A percentile compares a stretch with the other conserved stretches of the same genome.
These are phyloP conservation scores for Amaranthus cruentus DNA, from an alignment of 148 eudicot species.

Conservation along the genomic window DNA sequence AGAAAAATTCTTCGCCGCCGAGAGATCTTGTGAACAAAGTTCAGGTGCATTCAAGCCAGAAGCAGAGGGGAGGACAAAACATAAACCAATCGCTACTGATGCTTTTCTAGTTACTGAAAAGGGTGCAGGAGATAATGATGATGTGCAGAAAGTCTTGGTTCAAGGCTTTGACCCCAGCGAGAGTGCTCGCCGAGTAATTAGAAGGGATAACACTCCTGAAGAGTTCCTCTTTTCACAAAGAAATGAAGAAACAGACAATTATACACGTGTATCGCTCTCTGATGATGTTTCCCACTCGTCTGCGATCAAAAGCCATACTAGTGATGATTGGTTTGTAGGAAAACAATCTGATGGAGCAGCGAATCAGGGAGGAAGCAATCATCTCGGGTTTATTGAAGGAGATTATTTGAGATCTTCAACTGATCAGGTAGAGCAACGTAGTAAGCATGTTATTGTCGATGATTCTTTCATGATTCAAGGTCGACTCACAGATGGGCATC, in stretches of 20 bases:
- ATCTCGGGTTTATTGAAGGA: slow-evolving; percentile 36
- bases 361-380: slow-evolving; percentile 24
- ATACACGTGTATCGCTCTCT: slow-evolving; percentile 27
- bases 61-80: slow-evolving; percentile 28
- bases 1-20: slow-evolving; percentile 24
- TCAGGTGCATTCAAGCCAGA: slow-evolving; percentile 28
- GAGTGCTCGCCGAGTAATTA: slow-evolving; percentile 26
- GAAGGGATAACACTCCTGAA: slow-evolving; percentile 39
- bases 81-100: slow-evolving; percentile 38
- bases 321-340: slow-evolving; percentile 55
- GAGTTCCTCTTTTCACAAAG: slow-evolving; percentile 46
- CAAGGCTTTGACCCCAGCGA: slow-evolving; percentile 40
- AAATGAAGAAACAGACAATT: slow-evolving; percentile 31
- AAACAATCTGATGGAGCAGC: slow-evolving; percentile 32
- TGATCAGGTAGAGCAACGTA: slow-evolving; percentile 31
- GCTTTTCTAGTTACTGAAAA: slow-evolving; percentile 40
- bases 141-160: slow-evolving; percentile 13
- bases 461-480: slow-evolving; percentile 72
- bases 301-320: slow-evolving; percentile 30
- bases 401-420: slow-evolving; percentile 29
- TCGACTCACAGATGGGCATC: slow-evolving; percentile 22
- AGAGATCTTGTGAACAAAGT: slow-evolving; percentile 25
- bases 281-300: slow-evolving; percentile 35
- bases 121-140: slow-evolving; percentile 28
- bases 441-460: slow-evolving; percentile 41